Conservation (phyloP, 257 asterid genomes). For the Buddleja alternifolia region DNA sequence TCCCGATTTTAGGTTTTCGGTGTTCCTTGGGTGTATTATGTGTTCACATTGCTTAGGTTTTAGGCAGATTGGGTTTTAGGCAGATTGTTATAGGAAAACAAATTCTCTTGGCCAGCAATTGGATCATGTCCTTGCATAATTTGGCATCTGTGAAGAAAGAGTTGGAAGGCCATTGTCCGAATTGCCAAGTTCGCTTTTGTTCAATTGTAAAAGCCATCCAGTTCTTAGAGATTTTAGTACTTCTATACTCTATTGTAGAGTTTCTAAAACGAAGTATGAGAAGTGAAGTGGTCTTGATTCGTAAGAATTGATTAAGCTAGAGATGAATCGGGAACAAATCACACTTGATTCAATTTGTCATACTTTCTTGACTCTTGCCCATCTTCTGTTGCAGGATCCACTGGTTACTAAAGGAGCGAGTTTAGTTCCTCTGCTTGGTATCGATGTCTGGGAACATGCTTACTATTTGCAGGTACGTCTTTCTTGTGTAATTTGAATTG, state of each 20-base stretch:
- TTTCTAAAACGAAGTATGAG: slow-evolving; percentile 2
- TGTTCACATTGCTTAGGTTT: not conserved
- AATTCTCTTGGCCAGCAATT: not conserved
- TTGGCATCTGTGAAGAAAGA: not conserved
- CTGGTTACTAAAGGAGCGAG: slow-evolving; percentile 68
- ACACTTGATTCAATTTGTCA: not conserved
- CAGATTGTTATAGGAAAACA: not conserved
- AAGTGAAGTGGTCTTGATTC: not conserved
- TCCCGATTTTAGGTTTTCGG: not conserved
- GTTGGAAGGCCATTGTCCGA: slow-evolving; percentile 13
- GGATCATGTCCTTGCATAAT: not conserved
- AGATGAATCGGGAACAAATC: not conserved
- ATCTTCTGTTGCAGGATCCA: slow-evolving; percentile 60
- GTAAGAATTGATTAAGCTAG: not conserved
- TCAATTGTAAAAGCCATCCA: slow-evolving; percentile 6
- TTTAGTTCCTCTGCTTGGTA: slow-evolving; percentile 77
- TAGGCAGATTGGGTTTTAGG: no score
- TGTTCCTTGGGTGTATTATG: not conserved
- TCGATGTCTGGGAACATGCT: slow-evolving; percentile 93
- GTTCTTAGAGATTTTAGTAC: slow-evolving; percentile 1
- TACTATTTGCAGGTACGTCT: slow-evolving; percentile 72
- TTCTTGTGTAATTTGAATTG: not conserved
- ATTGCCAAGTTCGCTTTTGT: slow-evolving; percentile 1
- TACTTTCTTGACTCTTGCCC: not conserved
- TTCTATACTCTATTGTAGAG: not conserved